Percentiles rank a stretch among this genome's conserved stretches.
Evolutionary conservation across 345 rosid species (phyloP).

Genomic region (Carallia brachiata): DNA sequence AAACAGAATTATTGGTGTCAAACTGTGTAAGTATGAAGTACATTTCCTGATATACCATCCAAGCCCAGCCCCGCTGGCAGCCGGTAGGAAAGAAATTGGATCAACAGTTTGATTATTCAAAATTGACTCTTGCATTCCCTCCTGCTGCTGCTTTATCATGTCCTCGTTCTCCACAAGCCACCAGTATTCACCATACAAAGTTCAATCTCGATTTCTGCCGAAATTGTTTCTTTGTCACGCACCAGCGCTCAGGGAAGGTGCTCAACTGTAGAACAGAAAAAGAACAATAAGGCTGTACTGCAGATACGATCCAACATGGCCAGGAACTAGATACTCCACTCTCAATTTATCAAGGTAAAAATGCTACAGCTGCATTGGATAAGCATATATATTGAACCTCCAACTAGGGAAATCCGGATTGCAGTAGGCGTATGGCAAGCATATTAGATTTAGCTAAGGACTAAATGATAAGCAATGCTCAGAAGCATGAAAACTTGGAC

Average conservation of each 20-base stretch:
- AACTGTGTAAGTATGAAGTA: no score
- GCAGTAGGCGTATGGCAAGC: neutral
- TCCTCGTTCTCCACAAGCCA: neutral
- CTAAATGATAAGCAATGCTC: neutral
- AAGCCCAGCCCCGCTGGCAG: no score
- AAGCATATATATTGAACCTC: neutral
- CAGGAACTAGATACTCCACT: neutral
- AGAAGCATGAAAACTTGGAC: no score
- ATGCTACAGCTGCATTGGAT: neutral
- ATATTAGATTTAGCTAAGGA: neutral
- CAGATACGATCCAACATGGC: neutral
- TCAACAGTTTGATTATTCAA: no score
- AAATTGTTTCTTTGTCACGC: constrained; percentile 70
- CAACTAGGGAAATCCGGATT: neutral
- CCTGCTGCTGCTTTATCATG: neutral
- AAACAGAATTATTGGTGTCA: no score
- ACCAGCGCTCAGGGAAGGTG: constrained; percentile 78
- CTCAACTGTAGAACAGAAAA: constrained; percentile 54
- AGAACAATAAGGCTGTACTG: neutral
- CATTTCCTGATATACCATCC: no score
- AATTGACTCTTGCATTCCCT: no score
- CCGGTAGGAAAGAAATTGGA: no score
- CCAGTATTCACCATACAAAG: constrained; percentile 44
- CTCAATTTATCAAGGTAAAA: neutral
- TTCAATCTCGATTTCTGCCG: constrained; percentile 56